Base-by-base conservation (phyloP, 1,139 yeast species). In the Pneumocystis oryctolagi region DNA sequence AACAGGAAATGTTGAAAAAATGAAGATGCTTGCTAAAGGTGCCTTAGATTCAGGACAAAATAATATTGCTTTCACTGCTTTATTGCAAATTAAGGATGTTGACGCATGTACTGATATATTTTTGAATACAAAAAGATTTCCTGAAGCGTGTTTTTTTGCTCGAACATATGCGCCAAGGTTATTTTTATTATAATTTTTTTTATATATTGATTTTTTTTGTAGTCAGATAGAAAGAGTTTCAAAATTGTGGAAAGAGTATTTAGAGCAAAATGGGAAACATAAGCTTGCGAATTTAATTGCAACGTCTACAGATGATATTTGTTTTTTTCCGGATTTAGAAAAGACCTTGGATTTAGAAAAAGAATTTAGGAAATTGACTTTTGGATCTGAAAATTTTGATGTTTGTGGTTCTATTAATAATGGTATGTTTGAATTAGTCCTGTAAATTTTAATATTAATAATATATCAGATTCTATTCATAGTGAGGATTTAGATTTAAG, bases 1-100 rank as follows among this genome's bases (percentile, higher is more conserved):
- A 12, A 80, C 92, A 62, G 90, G 89, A 71, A 80, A 88, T 72
- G 78, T 77, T 69, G 74, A 75, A 14, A 85, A 83, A 61, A 80
- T 92, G 68, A 73, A 76, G 39, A 76, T 78, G 65, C 77, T 87
- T 64, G 95, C 94, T 5, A 77, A 78, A 63, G 76, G 76, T 62
- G 90, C 96, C 62, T 83, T 81, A 69, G 75, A 75, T 28, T 79
- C 78, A 60, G 97, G 97, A 61, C 85, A 85, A 73, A 88, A 84
- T 74, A 92, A 92, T 73, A 79, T 92, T 67, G 96, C 98, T 57
- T 92, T 90, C 79, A 89, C 87, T 73, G 86, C 96, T 30, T 83
- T 84, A 74, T 92, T 97, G 97, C 78, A 84, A 64, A 81, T 85
- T 59, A 94, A 95, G 60, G 87, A 89, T 70, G 78, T 82, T 59